A percentile compares a stretch with the other conserved stretches of the same genome.
These are phyloP conservation scores for Piper betle DNA, from an alignment of 164 flowering plant genomes.

Conservation along the genomic window DNA sequence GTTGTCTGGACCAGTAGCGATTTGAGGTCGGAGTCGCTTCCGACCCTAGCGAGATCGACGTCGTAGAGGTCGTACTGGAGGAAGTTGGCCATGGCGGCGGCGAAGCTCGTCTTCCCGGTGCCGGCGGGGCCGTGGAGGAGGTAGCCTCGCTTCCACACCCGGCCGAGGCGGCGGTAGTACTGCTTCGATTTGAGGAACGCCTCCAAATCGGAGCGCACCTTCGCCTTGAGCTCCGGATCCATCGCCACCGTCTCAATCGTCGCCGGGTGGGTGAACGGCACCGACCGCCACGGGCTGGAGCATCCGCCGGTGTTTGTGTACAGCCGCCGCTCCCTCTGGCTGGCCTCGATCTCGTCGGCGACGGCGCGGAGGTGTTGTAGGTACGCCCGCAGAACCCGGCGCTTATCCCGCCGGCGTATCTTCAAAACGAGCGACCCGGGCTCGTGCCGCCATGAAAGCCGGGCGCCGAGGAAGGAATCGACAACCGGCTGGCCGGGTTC, in stretches of 20 bases:
- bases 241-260: conserved; percentile 59
- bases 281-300: conserved; percentile 49
- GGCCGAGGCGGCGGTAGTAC: conserved; percentile 65
- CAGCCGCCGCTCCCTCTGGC: conserved; percentile 31
- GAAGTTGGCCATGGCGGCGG: conserved; percentile 67
- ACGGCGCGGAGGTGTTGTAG: conserved; percentile 59
- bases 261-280: conserved; percentile 65
- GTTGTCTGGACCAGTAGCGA: no score
- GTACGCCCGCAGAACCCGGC: conserved; percentile 57
- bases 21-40: conserved; percentile 40
- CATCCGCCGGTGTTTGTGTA: conserved; percentile 24
- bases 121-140: conserved; percentile 67
- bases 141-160: conserved; percentile 79
- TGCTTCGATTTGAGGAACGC: conserved; percentile 53
- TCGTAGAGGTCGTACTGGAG: conserved; percentile 63
- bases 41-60: conserved; percentile 36
- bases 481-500: conserved; percentile 37
- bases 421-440: conserved; percentile 25
- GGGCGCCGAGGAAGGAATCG: conserved; percentile 53
- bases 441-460: conserved; percentile 38
- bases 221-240: conserved; percentile 63
- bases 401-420: conserved; percentile 43
- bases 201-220: conserved; percentile 62
- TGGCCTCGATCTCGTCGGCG: conserved; percentile 44
- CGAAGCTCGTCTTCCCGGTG: conserved; percentile 73